Base-by-base conservation (phyloP, 495 filamentous ascomycete genomes). In the Cairneyella variabilis region DNA sequence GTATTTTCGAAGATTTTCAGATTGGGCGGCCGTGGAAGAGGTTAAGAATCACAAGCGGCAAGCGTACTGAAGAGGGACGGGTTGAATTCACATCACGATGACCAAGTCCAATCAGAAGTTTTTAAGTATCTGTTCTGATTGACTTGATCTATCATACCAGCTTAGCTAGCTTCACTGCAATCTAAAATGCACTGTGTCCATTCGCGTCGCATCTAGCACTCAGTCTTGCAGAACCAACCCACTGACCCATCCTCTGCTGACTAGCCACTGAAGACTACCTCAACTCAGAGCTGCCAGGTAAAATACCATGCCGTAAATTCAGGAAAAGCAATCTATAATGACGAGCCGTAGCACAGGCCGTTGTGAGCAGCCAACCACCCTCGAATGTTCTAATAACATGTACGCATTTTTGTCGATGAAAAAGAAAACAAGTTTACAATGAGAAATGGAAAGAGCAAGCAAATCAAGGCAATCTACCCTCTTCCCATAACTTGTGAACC, bases 401-500 rank as follows among this genome's bases (percentile, higher is more conserved):
- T 51, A 48, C 49, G 28, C 36, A 43, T 52, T 49, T 43, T 44
- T 54, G 54, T 37, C 37, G 57, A 52, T 52, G 32, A 22, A 7
- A 22, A 58, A 27, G 44, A 44, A 57, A 55, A 52, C n/a, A 48
- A 58, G 41, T 57, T 57, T 61, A 61, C 58, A 54, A 52, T 38
- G 34, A 39, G 53, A 48, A 54, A 53, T 42, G 22, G 37, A 53
- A 51, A 61, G 34, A 40, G 48, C 34, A 17, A 56, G 46, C 51
- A 62, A 62, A 55, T 53, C 54, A 55, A 48, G 38, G 49, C 40
- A 53, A 46, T 61, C 55, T 62, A 62, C 51, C 51, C 32, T 46
- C 45, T 23, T 54, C 55, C 56, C 38, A 45, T 43, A 23, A 28
- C 49, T 32, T 42, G 36, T 45, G 27, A n/a, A 51, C 55, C 59